Base-by-base conservation (phyloP, 176 grass and related monocot genomes). In the Aechmea fasciata region DNA sequence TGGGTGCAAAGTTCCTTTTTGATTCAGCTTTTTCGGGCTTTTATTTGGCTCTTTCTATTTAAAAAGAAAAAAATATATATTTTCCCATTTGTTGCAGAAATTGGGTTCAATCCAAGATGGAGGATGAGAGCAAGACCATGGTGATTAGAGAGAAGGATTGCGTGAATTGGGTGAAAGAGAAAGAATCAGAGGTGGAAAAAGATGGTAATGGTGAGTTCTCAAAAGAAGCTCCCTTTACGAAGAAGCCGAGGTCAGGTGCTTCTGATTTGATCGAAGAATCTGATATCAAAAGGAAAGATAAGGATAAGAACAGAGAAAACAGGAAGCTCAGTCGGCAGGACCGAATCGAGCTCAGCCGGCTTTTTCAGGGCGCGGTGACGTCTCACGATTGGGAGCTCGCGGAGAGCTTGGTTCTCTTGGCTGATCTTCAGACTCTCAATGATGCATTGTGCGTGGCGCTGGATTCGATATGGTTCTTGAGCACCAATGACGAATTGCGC, bases 391-490 rank as follows among this genome's bases (percentile, higher is more conserved):
- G 90, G 84, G 82, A 70, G 62, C 71, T 75, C 15, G 87, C 89
- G 0, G 77, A 93, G 73, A 73, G 69, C 28, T 68, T 99, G 70
- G 74, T 99, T 18, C 24, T 62, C 50, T 78, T 9, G 57, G 89
- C 94, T 1, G 94, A 99, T 70, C 74, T 57, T 0, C 94, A 90
- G 17, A 86, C 84, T 15, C 94, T 99, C 54, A 99, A 99, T 13
- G 94, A 99, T 52, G 69, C 88, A 75, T 79, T 99, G 41, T 99
- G 94, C 0, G 82, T 93, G 14, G 94, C 87, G 0, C 84, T 99
- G 0, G 94, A 99, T 51, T 83, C 89, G 0, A 99, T 99, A 69
- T 99, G 94, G 94, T 99, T 99, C 84, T 77, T 99, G 75, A 85
- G 68, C 0, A 81, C 83, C 51, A 72, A 72, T 51, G 84, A 93